A percentile compares a stretch with the other conserved stretches of the same genome.
Conservation (phyloP, 306 rosid genomes). For the Oxytropis ochrocephala region DNA sequence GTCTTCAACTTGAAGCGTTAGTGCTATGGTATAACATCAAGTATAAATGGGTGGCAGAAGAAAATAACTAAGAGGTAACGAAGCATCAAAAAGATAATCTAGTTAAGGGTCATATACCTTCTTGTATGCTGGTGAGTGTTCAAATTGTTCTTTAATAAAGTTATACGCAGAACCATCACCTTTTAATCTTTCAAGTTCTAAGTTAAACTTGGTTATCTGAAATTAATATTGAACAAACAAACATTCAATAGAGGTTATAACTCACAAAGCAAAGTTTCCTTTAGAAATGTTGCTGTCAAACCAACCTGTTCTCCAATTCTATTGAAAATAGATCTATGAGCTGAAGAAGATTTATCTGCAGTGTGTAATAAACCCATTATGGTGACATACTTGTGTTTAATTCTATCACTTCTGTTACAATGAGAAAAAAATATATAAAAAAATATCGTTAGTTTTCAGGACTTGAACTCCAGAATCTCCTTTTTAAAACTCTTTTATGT, state of each 20-base stretch:
- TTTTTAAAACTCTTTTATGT: no score
- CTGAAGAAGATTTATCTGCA: slow-evolving; percentile 84
- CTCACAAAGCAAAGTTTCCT: background rate
- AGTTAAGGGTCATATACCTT: background rate
- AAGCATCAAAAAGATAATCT: background rate
- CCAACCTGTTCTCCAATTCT: slow-evolving; percentile 85
- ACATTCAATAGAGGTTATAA: background rate
- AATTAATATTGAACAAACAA: background rate
- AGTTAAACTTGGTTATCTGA: slow-evolving; percentile 82
- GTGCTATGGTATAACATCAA: background rate
- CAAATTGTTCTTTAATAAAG: slow-evolving; percentile 89
- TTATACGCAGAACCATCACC: slow-evolving; percentile 88
- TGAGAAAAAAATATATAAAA: background rate
- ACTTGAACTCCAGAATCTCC: no score
- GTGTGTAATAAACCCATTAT: slow-evolving; percentile 67
- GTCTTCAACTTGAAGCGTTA: no score
- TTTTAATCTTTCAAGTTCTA: slow-evolving; percentile 77
- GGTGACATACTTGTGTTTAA: slow-evolving; percentile 73
- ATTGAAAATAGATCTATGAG: no score
- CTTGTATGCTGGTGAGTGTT: slow-evolving; percentile 37
- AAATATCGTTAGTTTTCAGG: no score
- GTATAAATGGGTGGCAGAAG: background rate
- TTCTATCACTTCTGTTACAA: slow-evolving; percentile 60
- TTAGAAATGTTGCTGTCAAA: slow-evolving; percentile 3
- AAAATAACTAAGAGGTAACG: background rate